A percentile compares a stretch with the other conserved stretches of the same genome.
These are phyloP conservation scores for Russula compacta DNA, from an alignment of 768 basidiomycete species.

Conservation along the genomic window DNA sequence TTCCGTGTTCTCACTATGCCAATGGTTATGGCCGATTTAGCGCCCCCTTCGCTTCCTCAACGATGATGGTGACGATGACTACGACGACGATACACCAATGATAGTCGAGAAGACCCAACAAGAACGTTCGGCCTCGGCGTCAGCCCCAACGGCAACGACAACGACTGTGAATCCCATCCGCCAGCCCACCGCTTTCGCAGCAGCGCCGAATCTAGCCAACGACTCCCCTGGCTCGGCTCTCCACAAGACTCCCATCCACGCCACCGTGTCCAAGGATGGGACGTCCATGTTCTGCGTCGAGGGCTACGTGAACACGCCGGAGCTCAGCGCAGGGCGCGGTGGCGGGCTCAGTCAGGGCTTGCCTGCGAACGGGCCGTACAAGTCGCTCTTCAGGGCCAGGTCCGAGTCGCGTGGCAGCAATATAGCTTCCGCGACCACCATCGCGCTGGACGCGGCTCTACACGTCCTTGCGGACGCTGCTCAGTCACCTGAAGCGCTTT, in stretches of 20 bases:
- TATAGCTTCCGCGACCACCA: not conserved
- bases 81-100: not conserved
- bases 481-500: slow-evolving; percentile 11
- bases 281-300: slow-evolving; percentile 16
- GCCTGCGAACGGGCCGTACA: slow-evolving; percentile 13
- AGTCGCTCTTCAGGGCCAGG: slow-evolving; percentile 14
- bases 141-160: not conserved
- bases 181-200: slow-evolving; percentile 6
- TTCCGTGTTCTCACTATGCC: not conserved
- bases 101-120: not conserved
- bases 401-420: slow-evolving; percentile 3
- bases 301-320: slow-evolving; percentile 16
- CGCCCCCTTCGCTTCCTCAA: not conserved
- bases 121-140: not conserved
- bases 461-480: slow-evolving; percentile 13
- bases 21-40: not conserved
- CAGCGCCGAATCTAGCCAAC: not conserved
- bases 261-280: slow-evolving; percentile 1
- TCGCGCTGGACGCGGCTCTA: not conserved
- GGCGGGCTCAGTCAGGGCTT: slow-evolving; percentile 14
- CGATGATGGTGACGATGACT: not conserved
- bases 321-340: slow-evolving; percentile 10
- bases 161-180: not conserved
- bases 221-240: not conserved
- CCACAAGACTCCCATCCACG: not conserved